Base-by-base conservation (phyloP, 176 grass and related monocot species). In the Metroxylon sagu region DNA sequence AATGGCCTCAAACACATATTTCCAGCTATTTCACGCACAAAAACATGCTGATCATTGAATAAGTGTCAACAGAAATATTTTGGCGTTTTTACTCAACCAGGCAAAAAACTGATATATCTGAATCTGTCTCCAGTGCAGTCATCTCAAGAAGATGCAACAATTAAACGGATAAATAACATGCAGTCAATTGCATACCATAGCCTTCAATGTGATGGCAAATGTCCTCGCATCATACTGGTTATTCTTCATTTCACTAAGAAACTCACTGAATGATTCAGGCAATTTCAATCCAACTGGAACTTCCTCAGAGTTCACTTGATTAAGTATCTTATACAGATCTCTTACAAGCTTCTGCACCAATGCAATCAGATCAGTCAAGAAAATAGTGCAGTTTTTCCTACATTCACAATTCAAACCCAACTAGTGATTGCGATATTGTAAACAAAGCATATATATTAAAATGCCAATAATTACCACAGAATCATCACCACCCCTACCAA, bases 261-360 rank as follows among this genome's bases (percentile, higher is more conserved):
- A 95, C 62, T 89, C 89, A 56, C 77, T 85, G 73, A 95, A 95
- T 73, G 89, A 85, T 63, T 89, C 82, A 26, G 89, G 85, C 54
- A 89, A 64, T 21, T 78, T 83, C 70, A 67, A 68, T 65, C 64
- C 57, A 21, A 63, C 61, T 62, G 76, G 67, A 63, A 75, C 61
- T 78, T 89, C 79, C 52, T 85, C 75, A 59, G 65, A 80, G 68
- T 79, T 82, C 66, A 95, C 89, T 75, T 85, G 77, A 78, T 80
- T 59, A 65, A 95, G 87, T 62, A 95, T 71, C 65, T 81, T 77
- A 51, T 89, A 95, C 54, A 95, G 53, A 66, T 95, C 85, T 78
- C 89, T 83, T 63, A 95, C 82, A 53, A 89, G 79, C 35, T n/a
- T 65, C 62, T 65, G 62, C 48, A 48, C 23, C 19, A 65, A 50